phyloP scores from a whole-genome alignment of 169 alveolate genomes.

The Plasmodium chabaudi region DNA sequence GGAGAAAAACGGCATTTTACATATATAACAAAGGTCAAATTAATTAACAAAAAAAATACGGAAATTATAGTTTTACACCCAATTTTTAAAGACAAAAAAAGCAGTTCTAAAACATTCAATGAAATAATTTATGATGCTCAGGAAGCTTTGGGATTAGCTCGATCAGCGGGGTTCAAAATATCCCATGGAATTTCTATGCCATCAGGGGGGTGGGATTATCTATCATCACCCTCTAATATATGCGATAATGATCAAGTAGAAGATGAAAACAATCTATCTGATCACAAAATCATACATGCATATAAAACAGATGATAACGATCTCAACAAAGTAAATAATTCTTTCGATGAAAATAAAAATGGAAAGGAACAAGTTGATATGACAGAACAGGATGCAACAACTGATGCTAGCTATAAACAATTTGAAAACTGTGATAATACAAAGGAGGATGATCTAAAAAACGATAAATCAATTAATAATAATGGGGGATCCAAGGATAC shows the following conservation, averaged over 20 bases:
- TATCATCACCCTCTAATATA: neutral
- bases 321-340: neutral
- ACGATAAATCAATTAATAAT: too few species aligned
- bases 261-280: neutral
- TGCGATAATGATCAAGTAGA: constrained; percentile 5
- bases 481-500: too few species aligned
- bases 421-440: too few species aligned
- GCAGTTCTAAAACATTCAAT: constrained; percentile 12
- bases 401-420: too few species aligned
- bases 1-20: constrained; percentile 20
- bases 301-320: neutral
- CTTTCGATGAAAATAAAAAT: neutral
- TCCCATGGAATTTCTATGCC: constrained; percentile 74
- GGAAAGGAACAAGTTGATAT: neutral
- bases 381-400: too few species aligned
- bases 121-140: constrained; percentile 69
- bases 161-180: constrained; percentile 68
- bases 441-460: too few species aligned
- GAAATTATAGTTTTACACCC: constrained; percentile 75
- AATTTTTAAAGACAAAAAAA: constrained; percentile 30
- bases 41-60: constrained; percentile 5
- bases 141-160: constrained; percentile 74
- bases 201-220: constrained; percentile 57
- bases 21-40: constrained; percentile 6
- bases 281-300: neutral